Percentiles rank a stretch among this genome's conserved stretches.
Conservation (phyloP, 2,329 filamentous ascomycete species). For the Diaporthe eres region DNA sequence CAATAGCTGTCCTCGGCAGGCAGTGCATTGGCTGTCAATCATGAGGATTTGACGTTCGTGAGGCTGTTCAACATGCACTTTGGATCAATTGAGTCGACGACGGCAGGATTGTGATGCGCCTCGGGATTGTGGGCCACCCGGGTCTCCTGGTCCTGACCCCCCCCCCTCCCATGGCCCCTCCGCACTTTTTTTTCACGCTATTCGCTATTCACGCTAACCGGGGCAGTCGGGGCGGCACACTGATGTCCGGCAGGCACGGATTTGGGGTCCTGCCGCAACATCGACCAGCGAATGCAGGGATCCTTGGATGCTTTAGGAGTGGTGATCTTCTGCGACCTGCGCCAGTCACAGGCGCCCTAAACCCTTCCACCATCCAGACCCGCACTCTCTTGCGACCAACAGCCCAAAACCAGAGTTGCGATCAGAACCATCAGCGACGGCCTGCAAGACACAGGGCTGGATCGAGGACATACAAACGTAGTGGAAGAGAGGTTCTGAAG, state of each 20-base stretch:
- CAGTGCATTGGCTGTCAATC: not conserved
- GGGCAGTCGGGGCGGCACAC: constrained; percentile 21
- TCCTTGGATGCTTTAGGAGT: constrained; percentile 27
- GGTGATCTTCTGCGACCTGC: constrained; percentile 35
- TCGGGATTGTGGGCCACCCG: constrained; percentile 11
- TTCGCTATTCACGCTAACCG: constrained; percentile 3
- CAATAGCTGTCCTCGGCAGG: not conserved
- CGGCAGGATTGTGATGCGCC: not conserved
- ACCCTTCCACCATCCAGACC: constrained; percentile 31
- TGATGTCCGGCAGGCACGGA: constrained; percentile 21
- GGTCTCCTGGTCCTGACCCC: constrained; percentile 2
- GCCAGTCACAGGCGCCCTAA: constrained; percentile 28
- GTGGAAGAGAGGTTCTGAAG: constrained; percentile 22
- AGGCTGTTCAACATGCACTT: not conserved
- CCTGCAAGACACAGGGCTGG: not conserved
- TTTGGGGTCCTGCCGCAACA: constrained; percentile 30
- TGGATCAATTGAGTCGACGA: not conserved
- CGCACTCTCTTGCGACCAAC: constrained; percentile 11
- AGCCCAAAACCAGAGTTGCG: constrained; percentile 17
- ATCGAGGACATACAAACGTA: not conserved
- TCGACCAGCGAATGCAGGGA: constrained; percentile 27
- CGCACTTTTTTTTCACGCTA: constrained; percentile 25
- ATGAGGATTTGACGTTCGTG: not conserved
- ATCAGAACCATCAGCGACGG: constrained; percentile 12
- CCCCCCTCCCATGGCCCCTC: constrained; percentile 15